Evolutionary conservation across 1,284 basidiomycete genomes (phyloP).

Genomic region (Ustilago sp.): DNA sequence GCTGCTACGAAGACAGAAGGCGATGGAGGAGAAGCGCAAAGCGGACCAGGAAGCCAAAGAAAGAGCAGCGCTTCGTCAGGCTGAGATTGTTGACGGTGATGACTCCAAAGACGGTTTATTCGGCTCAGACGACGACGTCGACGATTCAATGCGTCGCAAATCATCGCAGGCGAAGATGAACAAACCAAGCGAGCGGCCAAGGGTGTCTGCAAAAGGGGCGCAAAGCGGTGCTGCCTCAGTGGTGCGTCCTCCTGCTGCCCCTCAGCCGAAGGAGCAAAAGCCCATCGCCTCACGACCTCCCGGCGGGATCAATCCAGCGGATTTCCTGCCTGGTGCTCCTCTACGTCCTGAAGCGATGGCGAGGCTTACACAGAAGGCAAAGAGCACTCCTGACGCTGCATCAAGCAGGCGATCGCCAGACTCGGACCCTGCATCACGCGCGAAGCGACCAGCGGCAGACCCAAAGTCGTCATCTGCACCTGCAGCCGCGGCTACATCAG

Average conservation of each 20-base stretch:
- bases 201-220: background rate
- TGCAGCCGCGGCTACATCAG: constrained; percentile 8
- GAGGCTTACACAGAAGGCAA: constrained; percentile 32
- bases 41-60: constrained; percentile 32
- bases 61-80: constrained; percentile 19
- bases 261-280: constrained; percentile 18
- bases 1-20: constrained; percentile 40
- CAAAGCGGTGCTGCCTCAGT: background rate
- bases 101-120: constrained; percentile 37
- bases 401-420: constrained; percentile 23
- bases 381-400: background rate
- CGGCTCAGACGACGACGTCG: constrained; percentile 29
- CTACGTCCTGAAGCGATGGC: constrained; percentile 36
- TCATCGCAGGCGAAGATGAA: constrained; percentile 3
- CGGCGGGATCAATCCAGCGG: constrained; percentile 54
- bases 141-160: background rate
- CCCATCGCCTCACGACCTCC: constrained; percentile 16
- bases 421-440: constrained; percentile 9
- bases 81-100: constrained; percentile 10
- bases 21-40: constrained; percentile 51
- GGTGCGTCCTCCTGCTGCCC: constrained; percentile 2
- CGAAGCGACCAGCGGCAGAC: constrained; percentile 9
- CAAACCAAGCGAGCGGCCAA: constrained; percentile 1
- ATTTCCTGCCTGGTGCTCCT: constrained; percentile 56
- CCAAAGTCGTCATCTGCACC: constrained; percentile 17